Evolutionary conservation across 140 eudicot species (phyloP).

Genomic region (Flaveria floridana): DNA sequence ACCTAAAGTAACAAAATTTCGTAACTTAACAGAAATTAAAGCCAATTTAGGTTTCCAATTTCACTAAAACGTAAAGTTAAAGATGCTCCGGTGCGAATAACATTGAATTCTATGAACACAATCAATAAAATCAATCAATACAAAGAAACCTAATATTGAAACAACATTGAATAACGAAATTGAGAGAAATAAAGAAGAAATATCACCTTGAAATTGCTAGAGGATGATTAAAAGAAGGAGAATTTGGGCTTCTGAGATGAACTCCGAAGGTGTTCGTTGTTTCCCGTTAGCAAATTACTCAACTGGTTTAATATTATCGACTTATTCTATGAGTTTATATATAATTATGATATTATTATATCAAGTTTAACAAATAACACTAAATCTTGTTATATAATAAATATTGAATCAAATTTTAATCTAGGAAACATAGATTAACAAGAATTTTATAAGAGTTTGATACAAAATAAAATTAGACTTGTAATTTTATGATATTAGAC

Average conservation of each 20-base stretch:
- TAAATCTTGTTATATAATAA: no score
- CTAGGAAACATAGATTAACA: no score
- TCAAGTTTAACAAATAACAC: no score
- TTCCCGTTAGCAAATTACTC: constrained; percentile 10
- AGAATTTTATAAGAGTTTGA: no score
- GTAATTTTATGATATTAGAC: no score
- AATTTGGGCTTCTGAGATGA: constrained; percentile 26
- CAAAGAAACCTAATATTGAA: constrained; percentile 7
- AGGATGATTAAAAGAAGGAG: constrained; percentile 20
- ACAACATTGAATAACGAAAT: background rate
- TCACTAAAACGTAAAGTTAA: constrained; percentile 5
- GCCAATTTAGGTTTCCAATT: constrained; percentile 12
- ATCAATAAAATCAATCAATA: background rate
- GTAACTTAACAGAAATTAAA: background rate
- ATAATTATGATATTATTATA: no score
- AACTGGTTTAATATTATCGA: constrained; percentile 7
- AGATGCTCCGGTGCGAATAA: background rate
- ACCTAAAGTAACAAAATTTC: constrained; percentile 4
- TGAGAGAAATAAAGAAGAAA: constrained; percentile 17
- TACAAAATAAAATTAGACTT: no score
- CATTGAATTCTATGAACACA: constrained; percentile 4
- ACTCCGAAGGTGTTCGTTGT: constrained; percentile 27
- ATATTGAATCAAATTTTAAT: no score
- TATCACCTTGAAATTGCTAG: constrained; percentile 20
- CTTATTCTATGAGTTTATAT: background rate